Base-by-base conservation (phyloP, 2,329 filamentous ascomycete genomes). In the Apiospora pterosperma region DNA sequence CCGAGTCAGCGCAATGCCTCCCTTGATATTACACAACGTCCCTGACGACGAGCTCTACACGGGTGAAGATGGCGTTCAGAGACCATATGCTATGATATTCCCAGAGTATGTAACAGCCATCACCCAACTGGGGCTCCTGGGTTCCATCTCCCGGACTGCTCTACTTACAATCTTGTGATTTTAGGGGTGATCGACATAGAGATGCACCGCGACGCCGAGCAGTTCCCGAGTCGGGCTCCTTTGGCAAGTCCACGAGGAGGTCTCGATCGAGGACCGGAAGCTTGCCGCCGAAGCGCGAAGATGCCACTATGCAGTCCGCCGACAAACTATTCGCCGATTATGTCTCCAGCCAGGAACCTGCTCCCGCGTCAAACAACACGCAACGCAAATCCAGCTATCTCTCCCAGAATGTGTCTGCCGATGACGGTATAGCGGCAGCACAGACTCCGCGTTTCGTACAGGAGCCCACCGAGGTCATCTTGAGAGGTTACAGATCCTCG, bases 401-500 rank as follows among this genome's bases (percentile, higher is more conserved):
- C 66, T 63, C 67, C 63, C 66, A 67, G 52, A 44, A 63, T 67
- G 62, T 69, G 68, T 60, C 70, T 67, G 64, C 66, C 36, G 82
- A 84, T 60, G 77, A 80, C 34, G 62, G 70, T 16, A 65, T 73
- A 36, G 60, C 73, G 12, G 62, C 67, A 25, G 65, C 73, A 2
- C 70, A 74, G 6, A 65, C 73, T 21, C 69, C 73, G 1, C 72
- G 70, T 4, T 73, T 75, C 63, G 69, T 72, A 25, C 74, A 74
- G 36, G 76, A 81, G 48, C 85, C 86, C 1, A 82, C 92, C 42
- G 93, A 97, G 78, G 87, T 97, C 67, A 88, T 97, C 63, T 83
- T 98, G 19, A 92, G 94, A 70, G 95, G 95, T 36, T 97, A 94
- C 78, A 81, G 83, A 63, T 85, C 84, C 19, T 76, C 82, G 1